Base-by-base conservation (phyloP, 495 filamentous ascomycete species). In the Penicillium egyptiacum region DNA sequence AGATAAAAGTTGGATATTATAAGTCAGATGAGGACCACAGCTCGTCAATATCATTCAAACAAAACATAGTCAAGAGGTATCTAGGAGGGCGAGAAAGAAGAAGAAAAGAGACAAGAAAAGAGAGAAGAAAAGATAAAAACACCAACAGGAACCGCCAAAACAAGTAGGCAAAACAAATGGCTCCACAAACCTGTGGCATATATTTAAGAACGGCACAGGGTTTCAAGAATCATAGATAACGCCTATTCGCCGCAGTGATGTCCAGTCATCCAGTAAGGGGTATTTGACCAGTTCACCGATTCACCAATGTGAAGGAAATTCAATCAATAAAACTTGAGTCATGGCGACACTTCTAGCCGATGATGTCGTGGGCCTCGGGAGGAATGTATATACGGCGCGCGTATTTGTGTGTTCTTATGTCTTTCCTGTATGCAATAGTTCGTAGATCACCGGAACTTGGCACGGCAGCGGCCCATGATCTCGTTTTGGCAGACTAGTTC, bases 401-500 rank as follows among this genome's bases (percentile, higher is more conserved):
- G 19, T 47, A 58, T 60, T 39, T 51, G 20, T 54, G 31, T 31
- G 50, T 55, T 54, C 54, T 20, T 33, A 39, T 55, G 14, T 58
- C 11, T 40, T 39, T 50, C 41, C 25, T 3, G 47, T 48, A 42
- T 45, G 53, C 40, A 14, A 26, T 17, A 39, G 43, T 54, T 19
- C 17, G 40, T 0, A 30, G 44, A 56, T 70, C 70, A 83, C 64
- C 79, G 75, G 74, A 97, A 97, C 68, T 91, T 84, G 48, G 92
- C 89, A 46, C 91, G 83, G 85, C 92, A 98, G 49, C 92, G 86
- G 58, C 94, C 94, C 94, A 98, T 98, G 57, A 98, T 90, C 75
- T 98, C 94, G 67, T 95, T 95, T 67, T 98, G 94, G 77, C 94
- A 98, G 46, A 98, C 95, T 28, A 98, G 75, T 81, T 98, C 95